These are phyloP conservation scores for Exophiala bonariae DNA, from an alignment of 2,329 filamentous ascomycete species.

Conservation along the genomic window DNA sequence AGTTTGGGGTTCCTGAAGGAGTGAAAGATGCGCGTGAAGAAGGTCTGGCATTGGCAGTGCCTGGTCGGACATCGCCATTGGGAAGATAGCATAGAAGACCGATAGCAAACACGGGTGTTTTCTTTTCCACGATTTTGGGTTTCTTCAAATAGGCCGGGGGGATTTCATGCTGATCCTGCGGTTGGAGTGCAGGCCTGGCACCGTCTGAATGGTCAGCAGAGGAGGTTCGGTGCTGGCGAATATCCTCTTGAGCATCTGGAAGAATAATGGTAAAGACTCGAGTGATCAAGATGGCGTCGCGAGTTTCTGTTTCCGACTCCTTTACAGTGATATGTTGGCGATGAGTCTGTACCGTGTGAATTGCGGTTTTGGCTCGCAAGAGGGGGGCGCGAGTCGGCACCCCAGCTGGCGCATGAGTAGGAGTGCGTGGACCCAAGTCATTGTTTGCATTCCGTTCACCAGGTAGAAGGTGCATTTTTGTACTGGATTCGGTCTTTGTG, in stretches of 20 bases:
- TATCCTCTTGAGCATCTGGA: slow-evolving; percentile 43
- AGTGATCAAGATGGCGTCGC: slow-evolving; percentile 57
- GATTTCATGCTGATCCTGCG: slow-evolving; percentile 3
- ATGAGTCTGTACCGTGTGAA: slow-evolving; percentile 2
- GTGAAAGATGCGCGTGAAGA: slow-evolving; percentile 20
- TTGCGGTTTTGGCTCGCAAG: slow-evolving; percentile 24
- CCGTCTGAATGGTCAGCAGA: slow-evolving; percentile 9
- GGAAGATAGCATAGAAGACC: slow-evolving; percentile 58
- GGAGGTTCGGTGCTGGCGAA: slow-evolving; percentile 19
- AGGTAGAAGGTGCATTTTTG: slow-evolving; percentile 59
- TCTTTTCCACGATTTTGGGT: slow-evolving; percentile 51
- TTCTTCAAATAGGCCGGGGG: slow-evolving; percentile 33
- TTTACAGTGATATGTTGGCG: slow-evolving; percentile 30
- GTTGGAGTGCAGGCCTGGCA: slow-evolving; percentile 2
- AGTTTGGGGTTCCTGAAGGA: slow-evolving; percentile 21
- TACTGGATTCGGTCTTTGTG: slow-evolving; percentile 59
- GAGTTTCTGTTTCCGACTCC: slow-evolving; percentile 35
- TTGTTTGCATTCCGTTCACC: slow-evolving; percentile 14
- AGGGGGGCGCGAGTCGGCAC: slow-evolving; percentile 18
- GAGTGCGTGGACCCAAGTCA: slow-evolving; percentile 11
- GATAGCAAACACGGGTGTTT: slow-evolving; percentile 61
- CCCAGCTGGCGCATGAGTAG: slow-evolving; percentile 20
- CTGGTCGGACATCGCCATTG: slow-evolving; percentile 30
- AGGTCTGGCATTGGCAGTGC: slow-evolving; percentile 15
- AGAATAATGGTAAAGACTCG: slow-evolving; percentile 60